These are phyloP conservation scores for Coprinopsis sp. DNA, from an alignment of 768 basidiomycete genomes.

Conservation along the genomic window DNA sequence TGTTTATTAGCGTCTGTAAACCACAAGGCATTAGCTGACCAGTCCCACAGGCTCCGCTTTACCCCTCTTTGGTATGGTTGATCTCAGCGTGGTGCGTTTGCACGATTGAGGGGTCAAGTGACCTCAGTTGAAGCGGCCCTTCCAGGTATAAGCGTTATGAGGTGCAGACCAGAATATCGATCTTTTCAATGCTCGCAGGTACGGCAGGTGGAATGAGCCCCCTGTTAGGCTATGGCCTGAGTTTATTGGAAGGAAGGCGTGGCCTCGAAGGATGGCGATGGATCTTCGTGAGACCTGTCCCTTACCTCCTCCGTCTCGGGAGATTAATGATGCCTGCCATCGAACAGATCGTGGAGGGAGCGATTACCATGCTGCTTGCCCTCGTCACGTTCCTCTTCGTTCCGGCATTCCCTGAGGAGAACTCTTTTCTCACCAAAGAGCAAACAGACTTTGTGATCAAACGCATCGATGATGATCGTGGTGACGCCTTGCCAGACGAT, in stretches of 20 bases:
- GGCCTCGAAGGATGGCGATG: conserved; percentile 23
- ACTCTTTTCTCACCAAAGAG: conserved; percentile 23
- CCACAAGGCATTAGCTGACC: background rate
- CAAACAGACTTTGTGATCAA: conserved; percentile 25
- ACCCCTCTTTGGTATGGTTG: conserved; percentile 42
- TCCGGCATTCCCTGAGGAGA: conserved; percentile 24
- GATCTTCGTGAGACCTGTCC: conserved; percentile 20
- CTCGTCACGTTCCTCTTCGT: conserved; percentile 19
- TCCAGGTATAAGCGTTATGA: conserved; percentile 23
- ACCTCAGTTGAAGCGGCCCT: background rate
- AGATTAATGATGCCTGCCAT: background rate
- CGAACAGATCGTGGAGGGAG: conserved; percentile 27
- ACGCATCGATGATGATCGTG: conserved; percentile 29
- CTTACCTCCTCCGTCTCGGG: background rate
- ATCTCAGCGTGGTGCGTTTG: conserved; percentile 37
- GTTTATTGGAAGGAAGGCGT: conserved; percentile 18
- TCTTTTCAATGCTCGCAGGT: conserved; percentile 20
- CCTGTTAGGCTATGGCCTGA: conserved; percentile 22
- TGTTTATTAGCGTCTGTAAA: background rate
- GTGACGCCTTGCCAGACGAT: conserved; percentile 27
- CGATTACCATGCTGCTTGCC: conserved; percentile 20
- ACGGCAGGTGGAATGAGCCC: conserved; percentile 22
- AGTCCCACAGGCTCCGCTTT: conserved; percentile 35
- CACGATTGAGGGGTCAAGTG: background rate
- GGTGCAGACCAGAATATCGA: conserved; percentile 23